Evolutionary conservation across 345 rosid genomes (phyloP), one percentile per base, ranked within the genome.

Genomic region (Salix arbutifolia): DNA sequence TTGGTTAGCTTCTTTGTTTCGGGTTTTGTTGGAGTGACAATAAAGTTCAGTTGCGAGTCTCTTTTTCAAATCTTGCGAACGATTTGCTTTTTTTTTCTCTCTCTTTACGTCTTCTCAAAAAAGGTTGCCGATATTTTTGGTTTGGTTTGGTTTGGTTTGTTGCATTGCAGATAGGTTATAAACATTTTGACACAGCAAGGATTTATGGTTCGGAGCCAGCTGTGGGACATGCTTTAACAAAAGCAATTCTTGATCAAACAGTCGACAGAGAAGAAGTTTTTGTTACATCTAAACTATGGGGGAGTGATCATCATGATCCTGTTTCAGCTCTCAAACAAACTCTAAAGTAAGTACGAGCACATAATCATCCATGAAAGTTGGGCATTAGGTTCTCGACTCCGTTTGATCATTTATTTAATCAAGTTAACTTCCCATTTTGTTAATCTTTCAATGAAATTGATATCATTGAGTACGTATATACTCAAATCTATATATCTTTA

Each of bases 101-200:
- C 35, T 33, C 35, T 5, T 5, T 33, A 4, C 35, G 35, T 33
- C 4, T 33, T 33, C 37, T 5, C 1, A 33, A 5, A 5, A 33
- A 33, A 33, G 37, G 44, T 40, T 40, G 13, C 44, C 44, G 0
- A 40, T 40, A 0, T 46, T 46, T 33, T 33, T 33, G 37, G 6
- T 33, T 33, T 33, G 18, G 1, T 33, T 33, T 33, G 37, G 6
- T 33, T 33, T 33, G 18, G 1, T 65, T 8, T 28, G 46, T 13
- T 19, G 46, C 23, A 4, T 61, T 74, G 73, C 89, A 95, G 97
- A 80, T 88, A 76, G 97, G 99, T 25, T 95, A 92, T 75, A 84
- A 96, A 76, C 99, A 95, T 85, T 88, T 95, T 44, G 99, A 92
- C 80, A 91, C 99, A 0, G 97, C 97, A 26, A 89, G 83, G 81